phyloP scores from a whole-genome alignment of 805 yeast genomes.

The Nakazawaea molendinolei region DNA sequence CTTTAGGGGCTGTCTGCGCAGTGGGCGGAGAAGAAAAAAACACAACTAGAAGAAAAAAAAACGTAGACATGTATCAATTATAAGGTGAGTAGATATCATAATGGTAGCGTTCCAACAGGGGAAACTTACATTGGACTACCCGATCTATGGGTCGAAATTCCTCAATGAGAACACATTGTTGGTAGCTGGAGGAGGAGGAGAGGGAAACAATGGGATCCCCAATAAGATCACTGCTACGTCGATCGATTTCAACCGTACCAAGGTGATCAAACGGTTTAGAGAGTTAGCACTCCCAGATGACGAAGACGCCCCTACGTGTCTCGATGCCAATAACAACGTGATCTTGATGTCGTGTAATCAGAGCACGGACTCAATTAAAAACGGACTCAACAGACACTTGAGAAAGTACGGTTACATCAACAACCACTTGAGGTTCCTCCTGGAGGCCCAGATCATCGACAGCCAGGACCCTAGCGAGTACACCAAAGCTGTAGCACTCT shows the following conservation, averaged over 20 bases:
- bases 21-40: too few relatives aligned
- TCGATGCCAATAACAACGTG: constrained; percentile 49
- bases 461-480: constrained; percentile 47
- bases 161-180: constrained; percentile 52
- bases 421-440: constrained; percentile 54
- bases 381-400: constrained; percentile 63
- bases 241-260: constrained; percentile 45
- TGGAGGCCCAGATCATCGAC: constrained; percentile 52
- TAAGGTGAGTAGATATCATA: too few relatives aligned
- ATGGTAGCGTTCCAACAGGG: constrained; percentile 13
- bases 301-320: constrained; percentile 85
- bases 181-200: constrained; percentile 94
- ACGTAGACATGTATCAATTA: too few relatives aligned
- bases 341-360: constrained; percentile 78
- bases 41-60: too few relatives aligned
- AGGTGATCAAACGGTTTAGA: constrained; percentile 48
- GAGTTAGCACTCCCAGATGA: constrained; percentile 53
- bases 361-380: constrained; percentile 46
- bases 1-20: too few relatives aligned
- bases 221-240: constrained; percentile 69
- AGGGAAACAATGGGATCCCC: constrained; percentile 82
- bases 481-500: constrained; percentile 53
- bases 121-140: constrained; percentile 45
- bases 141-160: constrained; percentile 76
- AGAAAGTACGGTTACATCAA: constrained; percentile 55